Evolutionary conservation across 1,139 yeast genomes (phyloP), one percentile per base, ranked within the genome.

Genomic region (Lodderomyces orthopsilosis): DNA sequence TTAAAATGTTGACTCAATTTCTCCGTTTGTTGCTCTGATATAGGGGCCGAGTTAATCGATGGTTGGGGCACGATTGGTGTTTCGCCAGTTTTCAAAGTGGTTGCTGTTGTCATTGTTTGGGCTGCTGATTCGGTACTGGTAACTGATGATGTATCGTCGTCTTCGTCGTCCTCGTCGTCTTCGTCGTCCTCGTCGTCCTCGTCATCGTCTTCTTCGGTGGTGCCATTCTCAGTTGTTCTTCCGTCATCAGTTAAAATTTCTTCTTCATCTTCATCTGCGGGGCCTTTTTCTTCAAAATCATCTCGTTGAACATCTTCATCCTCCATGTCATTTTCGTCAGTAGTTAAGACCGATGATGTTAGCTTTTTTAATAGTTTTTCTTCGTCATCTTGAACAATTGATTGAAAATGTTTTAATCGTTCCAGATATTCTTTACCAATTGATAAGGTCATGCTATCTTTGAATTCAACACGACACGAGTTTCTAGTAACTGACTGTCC

Each of bases 401-500:
- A 48, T 47, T 70, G 71, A 45, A 68, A 66, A 41, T 65, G 64
- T 44, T 66, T 64, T 41, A 72, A 60, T 38, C 67, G 68, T 12
- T 63, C 68, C 38, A 58, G 62, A 48, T 76, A 72, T 17, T 67
- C 69, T 24, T 66, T 70, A 34, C 80, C 81, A 45, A 77, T 71
- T 6, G 73, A 67, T 33, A 88, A 62, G 5, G 71, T 70, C 44
- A 90, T 58, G 2, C 58, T 60, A 52, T 85, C 93, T 17, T 76
- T 79, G 53, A 85, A 85, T 3, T 70, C 59, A 5, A 91, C 91
- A 43, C 80, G 70, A 61, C 96, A 89, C 5, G 86, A 70, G 61
- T 90, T 91, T 55, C 96, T 77, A 3, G 84, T 74, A 2, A 86
- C 81, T 23, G 77, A 79, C 41, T 79, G 78, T n/a, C 87, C 90